Evolutionary conservation across 2,329 filamentous ascomycete genomes (phyloP).

Genomic region (Hypoxylon sp.): DNA sequence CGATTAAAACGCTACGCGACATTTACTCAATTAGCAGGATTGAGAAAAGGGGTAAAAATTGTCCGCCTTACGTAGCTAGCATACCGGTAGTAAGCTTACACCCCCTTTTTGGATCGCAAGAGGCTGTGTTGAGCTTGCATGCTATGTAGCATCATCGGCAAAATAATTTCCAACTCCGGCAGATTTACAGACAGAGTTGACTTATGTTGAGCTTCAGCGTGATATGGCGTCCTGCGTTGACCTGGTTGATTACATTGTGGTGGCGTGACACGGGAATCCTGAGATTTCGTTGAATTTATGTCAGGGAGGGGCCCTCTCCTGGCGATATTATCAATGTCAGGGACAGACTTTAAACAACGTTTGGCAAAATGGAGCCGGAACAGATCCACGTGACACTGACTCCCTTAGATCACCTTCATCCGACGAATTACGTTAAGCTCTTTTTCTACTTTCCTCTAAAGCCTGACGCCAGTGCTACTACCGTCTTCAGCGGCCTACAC

Average conservation of each 20-base stretch:
- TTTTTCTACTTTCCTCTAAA: slow-evolving; percentile 4
- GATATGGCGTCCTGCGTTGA: neutral
- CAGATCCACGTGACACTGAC: neutral
- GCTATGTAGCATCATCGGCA: neutral
- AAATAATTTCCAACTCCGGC: neutral
- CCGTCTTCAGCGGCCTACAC: neutral
- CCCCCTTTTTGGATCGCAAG: too few species aligned
- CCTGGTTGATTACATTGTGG: neutral
- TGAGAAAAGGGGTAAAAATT: neutral
- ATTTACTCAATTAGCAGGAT: neutral
- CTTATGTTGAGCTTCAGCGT: neutral
- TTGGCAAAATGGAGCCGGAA: neutral
- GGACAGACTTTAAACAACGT: neutral
- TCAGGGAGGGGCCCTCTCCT: neutral
- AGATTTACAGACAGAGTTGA: neutral
- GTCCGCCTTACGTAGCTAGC: neutral
- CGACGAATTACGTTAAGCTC: neutral
- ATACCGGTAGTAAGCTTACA: neutral
- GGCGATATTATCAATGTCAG: neutral
- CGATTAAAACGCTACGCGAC: neutral
- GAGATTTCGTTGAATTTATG: neutral
- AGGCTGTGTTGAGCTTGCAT: neutral
- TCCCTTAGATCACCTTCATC: slow-evolving; percentile 6
- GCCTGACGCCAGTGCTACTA: neutral
- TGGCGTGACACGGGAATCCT: neutral